Conservation (phyloP, 2,329 filamentous ascomycete species). For the Epichloe sp. region DNA sequence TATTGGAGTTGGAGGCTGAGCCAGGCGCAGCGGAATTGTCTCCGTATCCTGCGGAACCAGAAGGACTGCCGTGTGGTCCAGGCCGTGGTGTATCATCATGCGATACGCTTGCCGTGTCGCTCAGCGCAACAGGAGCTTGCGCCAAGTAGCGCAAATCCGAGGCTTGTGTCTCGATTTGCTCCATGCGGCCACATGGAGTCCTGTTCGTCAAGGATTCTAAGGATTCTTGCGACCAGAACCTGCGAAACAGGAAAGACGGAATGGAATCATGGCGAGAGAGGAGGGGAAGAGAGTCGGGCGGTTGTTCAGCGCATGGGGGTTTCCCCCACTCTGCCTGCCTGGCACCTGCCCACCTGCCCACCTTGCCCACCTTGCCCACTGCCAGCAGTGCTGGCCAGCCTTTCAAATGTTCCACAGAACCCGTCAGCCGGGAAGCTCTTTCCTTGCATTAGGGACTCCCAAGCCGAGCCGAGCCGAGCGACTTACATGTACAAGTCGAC, state of each 20-base stretch:
- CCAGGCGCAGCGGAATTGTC: conserved; percentile 32
- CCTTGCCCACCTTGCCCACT: no score
- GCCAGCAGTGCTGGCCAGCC: no score
- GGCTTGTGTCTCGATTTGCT: conserved; percentile 40
- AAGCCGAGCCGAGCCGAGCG: no score
- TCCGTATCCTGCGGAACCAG: conserved; percentile 30
- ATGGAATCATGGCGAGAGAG: not conserved
- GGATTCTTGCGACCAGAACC: not conserved
- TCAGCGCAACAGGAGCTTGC: conserved; percentile 22
- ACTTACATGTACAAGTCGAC: no score
- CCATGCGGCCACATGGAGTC: conserved; percentile 23
- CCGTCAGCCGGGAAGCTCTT: no score
- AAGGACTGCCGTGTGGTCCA: conserved; percentile 19
- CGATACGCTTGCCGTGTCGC: conserved; percentile 16
- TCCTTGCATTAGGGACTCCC: no score
- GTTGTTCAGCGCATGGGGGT: not conserved
- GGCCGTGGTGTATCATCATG: conserved; percentile 23
- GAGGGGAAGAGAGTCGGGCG: not conserved
- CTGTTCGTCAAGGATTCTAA: not conserved
- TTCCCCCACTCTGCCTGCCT: not conserved
- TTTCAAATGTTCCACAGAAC: no score
- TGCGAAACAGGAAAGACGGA: not conserved
- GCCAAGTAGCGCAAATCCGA: conserved; percentile 40
- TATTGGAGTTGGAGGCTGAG: conserved; percentile 13
- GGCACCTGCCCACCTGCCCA: no score